These are phyloP conservation scores for Ascochyta lentis DNA, from an alignment of 2,329 filamentous ascomycete genomes.

Conservation along the genomic window DNA sequence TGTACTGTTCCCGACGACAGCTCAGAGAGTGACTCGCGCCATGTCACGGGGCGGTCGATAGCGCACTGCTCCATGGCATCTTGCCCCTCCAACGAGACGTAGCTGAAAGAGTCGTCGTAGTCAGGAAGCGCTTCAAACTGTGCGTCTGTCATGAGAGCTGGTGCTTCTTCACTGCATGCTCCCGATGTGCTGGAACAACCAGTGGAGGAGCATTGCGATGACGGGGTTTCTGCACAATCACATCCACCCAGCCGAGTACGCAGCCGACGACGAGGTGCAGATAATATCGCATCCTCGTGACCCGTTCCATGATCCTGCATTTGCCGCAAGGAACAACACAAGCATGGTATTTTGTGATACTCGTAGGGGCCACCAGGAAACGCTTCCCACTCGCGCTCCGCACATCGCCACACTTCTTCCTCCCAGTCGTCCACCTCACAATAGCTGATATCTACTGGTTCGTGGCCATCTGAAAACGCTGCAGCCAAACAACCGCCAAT, in stretches of 20 bases:
- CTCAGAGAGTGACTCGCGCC: not conserved
- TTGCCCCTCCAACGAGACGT: not conserved
- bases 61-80: not conserved
- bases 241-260: not conserved
- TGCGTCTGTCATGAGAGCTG: not conserved
- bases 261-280: not conserved
- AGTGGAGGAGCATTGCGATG: not conserved
- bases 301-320: not conserved
- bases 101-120: not conserved
- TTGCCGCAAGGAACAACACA: not conserved
- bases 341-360: not conserved
- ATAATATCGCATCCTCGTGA: not conserved
- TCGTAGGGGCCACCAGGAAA: slow-evolving; percentile 5
- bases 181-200: not conserved
- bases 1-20: not conserved
- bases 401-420: slow-evolving; percentile 4
- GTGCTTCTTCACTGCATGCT: not conserved
- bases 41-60: not conserved
- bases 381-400: slow-evolving; percentile 1
- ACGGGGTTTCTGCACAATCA: not conserved
- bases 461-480: not conserved
- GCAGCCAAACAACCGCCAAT: not conserved
- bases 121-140: not conserved
- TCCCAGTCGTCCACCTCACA: slow-evolving; percentile 4
- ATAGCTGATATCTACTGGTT: not conserved